These are phyloP conservation scores for Digitaria exilis DNA, from an alignment of 202 grass and related monocot species.

Conservation along the genomic window DNA sequence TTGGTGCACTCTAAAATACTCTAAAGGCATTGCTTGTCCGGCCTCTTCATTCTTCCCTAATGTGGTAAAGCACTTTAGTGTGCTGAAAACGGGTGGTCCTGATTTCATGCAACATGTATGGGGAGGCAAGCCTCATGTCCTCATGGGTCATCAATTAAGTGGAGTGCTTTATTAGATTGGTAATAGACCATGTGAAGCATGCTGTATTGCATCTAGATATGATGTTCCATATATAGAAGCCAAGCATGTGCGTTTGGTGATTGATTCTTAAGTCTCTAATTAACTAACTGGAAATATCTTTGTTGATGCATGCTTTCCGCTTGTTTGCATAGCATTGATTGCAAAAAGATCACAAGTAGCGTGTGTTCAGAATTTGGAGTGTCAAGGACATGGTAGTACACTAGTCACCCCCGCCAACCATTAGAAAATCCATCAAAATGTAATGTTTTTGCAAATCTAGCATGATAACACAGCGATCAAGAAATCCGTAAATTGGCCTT, in stretches of 20 bases:
- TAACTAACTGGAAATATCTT: slow-evolving; percentile 33
- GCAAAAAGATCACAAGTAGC: background rate
- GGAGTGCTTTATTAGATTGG: background rate
- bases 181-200: slow-evolving; percentile 40
- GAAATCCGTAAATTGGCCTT: too few species aligned
- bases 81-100: slow-evolving; percentile 1
- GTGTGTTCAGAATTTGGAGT: background rate
- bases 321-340: slow-evolving; percentile 31
- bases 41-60: background rate
- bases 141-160: background rate
- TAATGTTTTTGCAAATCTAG: background rate
- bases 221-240: slow-evolving; percentile 41
- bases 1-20: slow-evolving; percentile 31
- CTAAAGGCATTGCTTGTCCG: background rate
- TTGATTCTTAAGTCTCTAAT: slow-evolving; percentile 20
- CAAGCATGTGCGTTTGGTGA: slow-evolving; percentile 30
- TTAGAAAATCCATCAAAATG: too few species aligned
- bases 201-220: background rate
- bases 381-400: background rate
- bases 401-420: background rate
- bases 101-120: slow-evolving; percentile 4
- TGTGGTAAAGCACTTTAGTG: background rate
- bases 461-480: too few species aligned
- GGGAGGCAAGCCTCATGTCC: background rate
- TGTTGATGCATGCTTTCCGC: slow-evolving; percentile 5